Percentiles rank a stretch among this genome's conserved stretches.
phyloP scores from a whole-genome alignment of 345 rosid species.

The Citrus cavaleriei region DNA sequence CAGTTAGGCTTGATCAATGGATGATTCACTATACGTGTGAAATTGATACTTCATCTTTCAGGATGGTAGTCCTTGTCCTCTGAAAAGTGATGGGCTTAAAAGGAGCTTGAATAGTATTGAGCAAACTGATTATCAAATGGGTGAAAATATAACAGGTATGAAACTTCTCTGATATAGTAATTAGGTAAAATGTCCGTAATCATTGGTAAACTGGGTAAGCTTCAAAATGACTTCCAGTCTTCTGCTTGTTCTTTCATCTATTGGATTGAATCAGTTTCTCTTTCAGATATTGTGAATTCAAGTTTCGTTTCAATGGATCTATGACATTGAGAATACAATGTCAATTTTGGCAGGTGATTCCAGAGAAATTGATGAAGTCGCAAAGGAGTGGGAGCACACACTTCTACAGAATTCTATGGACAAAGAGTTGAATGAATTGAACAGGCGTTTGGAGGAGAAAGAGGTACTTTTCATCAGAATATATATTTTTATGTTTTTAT shows the following conservation, averaged over 20 bases:
- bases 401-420: constrained; percentile 89
- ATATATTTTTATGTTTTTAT: neutral
- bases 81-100: constrained; percentile 80
- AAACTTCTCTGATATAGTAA: neutral
- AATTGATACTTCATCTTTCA: constrained; percentile 26
- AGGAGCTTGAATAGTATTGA: constrained; percentile 83
- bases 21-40: neutral
- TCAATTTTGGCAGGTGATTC: constrained; percentile 53
- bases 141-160: constrained; percentile 66
- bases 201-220: neutral
- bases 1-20: neutral
- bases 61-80: constrained; percentile 68
- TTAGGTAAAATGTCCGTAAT: neutral
- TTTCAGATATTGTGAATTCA: neutral
- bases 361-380: constrained; percentile 77
- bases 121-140: constrained; percentile 74
- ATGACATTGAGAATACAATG: constrained; percentile 9
- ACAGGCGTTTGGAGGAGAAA: constrained; percentile 86
- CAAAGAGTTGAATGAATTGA: constrained; percentile 86
- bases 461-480: constrained; percentile 56
- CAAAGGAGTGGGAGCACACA: constrained; percentile 98
- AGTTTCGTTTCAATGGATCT: neutral
- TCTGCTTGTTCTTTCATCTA: neutral
- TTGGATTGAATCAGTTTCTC: neutral
- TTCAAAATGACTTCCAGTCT: neutral